These are phyloP conservation scores for Lasiosphaeria miniovina DNA, from an alignment of 495 filamentous ascomycete species.

Conservation along the genomic window DNA sequence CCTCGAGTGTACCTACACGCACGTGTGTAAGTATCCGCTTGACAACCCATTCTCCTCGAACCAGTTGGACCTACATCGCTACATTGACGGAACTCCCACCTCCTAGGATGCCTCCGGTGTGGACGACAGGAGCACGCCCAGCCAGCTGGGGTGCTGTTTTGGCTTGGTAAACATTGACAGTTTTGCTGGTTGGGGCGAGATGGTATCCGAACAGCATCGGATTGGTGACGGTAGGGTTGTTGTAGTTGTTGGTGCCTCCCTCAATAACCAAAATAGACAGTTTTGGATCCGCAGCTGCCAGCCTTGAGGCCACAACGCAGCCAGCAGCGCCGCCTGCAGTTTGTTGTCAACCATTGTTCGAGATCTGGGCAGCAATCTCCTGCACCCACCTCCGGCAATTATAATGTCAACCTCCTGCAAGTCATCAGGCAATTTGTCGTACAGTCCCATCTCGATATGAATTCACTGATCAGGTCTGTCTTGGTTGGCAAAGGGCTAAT, in stretches of 20 bases:
- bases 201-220: constrained; percentile 38
- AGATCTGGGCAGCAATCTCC: background rate
- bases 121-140: constrained; percentile 48
- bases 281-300: constrained; percentile 47
- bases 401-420: constrained; percentile 40
- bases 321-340: constrained; percentile 44
- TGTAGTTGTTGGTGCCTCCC: constrained; percentile 45
- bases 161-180: constrained; percentile 36
- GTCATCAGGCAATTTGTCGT: constrained; percentile 25
- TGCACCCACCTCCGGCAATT: constrained; percentile 35
- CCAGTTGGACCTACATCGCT: constrained; percentile 39
- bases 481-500: too few relatives aligned
- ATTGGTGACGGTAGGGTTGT: constrained; percentile 41
- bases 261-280: constrained; percentile 55
- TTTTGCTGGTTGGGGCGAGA: constrained; percentile 32
- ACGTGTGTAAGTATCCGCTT: background rate
- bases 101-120: constrained; percentile 53
- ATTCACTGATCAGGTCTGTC: background rate
- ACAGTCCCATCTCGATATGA: constrained; percentile 31
- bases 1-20: constrained; percentile 28
- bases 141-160: constrained; percentile 40
- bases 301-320: constrained; percentile 47
- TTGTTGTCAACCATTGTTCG: background rate
- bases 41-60: background rate
- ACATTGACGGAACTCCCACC: constrained; percentile 62